phyloP scores from a whole-genome alignment of 257 asterid genomes.

The Jasminum sambac region DNA sequence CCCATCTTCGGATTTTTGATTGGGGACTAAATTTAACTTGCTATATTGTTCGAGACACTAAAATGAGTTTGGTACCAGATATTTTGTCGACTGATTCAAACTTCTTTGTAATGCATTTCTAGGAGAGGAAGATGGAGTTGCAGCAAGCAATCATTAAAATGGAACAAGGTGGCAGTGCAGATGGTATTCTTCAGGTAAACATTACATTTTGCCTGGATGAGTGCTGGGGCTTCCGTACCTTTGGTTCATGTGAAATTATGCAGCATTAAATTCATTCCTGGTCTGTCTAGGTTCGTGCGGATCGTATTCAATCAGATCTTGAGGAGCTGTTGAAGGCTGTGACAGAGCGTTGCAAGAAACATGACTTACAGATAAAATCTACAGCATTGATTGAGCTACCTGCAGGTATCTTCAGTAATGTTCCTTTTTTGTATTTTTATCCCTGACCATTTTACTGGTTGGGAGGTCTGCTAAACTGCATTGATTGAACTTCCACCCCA shows the following conservation, averaged over 20 bases:
- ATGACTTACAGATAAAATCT: constrained; percentile 61
- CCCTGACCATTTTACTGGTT: constrained; percentile 17
- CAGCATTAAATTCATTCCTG: constrained; percentile 25
- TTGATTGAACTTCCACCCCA: not conserved
- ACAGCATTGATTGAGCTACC: constrained; percentile 88
- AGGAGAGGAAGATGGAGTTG: constrained; percentile 92
- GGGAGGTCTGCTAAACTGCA: constrained; percentile 3
- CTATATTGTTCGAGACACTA: not conserved
- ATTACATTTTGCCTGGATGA: constrained; percentile 18
- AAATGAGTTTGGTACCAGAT: not conserved
- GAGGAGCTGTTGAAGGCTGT: constrained; percentile 91
- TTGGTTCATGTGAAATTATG: constrained; percentile 13
- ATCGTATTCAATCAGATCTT: constrained; percentile 94
- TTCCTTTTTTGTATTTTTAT: constrained; percentile 24
- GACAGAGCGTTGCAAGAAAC: constrained; percentile 85
- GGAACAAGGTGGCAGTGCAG: constrained; percentile 99
- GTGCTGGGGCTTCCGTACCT: constrained; percentile 13
- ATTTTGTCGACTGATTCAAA: constrained; percentile 12
- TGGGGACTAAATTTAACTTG: constrained; percentile 7
- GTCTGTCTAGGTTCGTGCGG: constrained; percentile 85
- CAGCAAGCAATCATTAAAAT: constrained; percentile 86
- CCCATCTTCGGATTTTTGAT: not conserved
- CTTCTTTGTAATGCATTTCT: constrained; percentile 28
- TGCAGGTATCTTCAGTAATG: constrained; percentile 50
- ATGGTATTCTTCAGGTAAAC: constrained; percentile 97